These are phyloP conservation scores for Xylaria sp. DNA, from an alignment of 495 filamentous ascomycete genomes.

Conservation along the genomic window DNA sequence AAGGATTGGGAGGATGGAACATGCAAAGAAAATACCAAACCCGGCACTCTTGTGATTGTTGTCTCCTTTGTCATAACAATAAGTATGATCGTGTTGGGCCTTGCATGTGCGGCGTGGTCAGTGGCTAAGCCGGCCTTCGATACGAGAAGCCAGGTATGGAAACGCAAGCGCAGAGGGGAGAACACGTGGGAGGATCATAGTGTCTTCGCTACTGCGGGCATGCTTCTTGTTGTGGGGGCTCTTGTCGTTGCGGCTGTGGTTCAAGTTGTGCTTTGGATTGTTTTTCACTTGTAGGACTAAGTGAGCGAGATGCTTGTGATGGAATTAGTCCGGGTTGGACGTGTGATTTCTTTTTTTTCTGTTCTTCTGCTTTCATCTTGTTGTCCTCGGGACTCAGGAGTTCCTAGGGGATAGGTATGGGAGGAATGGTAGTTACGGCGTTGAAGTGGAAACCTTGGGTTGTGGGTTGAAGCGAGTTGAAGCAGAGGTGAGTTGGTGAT, in stretches of 20 bases:
- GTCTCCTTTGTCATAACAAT: constrained; percentile 27
- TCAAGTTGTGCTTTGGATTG: neutral
- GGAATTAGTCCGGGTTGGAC: neutral
- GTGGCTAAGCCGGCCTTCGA: constrained; percentile 40
- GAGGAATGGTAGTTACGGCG: neutral
- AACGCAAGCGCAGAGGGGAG: constrained; percentile 31
- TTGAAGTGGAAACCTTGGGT: neutral
- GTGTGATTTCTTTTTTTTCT: no score
- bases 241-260: neutral
- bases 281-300: neutral
- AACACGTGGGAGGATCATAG: constrained; percentile 39
- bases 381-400: neutral
- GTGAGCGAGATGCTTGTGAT: neutral
- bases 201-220: constrained; percentile 31
- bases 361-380: neutral
- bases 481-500: neutral
- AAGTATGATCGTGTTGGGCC: constrained; percentile 30
- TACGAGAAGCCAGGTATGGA: constrained; percentile 38
- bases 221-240: constrained; percentile 30
- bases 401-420: neutral
- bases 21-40: neutral
- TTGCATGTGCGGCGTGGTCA: constrained; percentile 37
- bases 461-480: neutral
- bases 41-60: neutral
- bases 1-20: neutral